Evolutionary conservation across 2,329 filamentous ascomycete genomes (phyloP).

Genomic region (Colletotrichum scovillei): DNA sequence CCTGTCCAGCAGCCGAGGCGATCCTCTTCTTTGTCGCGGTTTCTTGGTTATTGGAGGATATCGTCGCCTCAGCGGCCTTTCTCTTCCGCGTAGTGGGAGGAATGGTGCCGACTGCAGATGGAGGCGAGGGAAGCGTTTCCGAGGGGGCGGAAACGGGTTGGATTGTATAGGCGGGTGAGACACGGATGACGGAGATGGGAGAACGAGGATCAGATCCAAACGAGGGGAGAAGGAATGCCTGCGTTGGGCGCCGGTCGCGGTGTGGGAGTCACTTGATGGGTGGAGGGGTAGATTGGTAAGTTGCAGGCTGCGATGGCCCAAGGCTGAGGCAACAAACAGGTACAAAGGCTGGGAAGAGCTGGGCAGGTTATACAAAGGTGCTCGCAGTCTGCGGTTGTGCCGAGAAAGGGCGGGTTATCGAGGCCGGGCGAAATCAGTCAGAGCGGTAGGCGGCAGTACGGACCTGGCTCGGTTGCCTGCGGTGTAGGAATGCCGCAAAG

Average conservation of each 20-base stretch:
- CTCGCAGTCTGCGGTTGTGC: neutral
- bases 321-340: slow-evolving; percentile 13
- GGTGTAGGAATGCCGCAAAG: neutral
- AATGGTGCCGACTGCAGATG: slow-evolving; percentile 61
- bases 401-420: slow-evolving; percentile 3
- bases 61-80: slow-evolving; percentile 75
- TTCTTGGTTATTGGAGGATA: slow-evolving; percentile 57
- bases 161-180: neutral
- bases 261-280: slow-evolving; percentile 5
- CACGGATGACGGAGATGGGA: neutral
- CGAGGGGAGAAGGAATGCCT: neutral
- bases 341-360: neutral
- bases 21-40: slow-evolving; percentile 63
- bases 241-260: neutral
- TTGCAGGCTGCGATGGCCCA: slow-evolving; percentile 19
- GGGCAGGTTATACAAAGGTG: neutral
- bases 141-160: slow-evolving; percentile 14
- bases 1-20: slow-evolving; percentile 60
- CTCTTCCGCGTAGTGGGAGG: slow-evolving; percentile 69
- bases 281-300: neutral
- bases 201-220: neutral
- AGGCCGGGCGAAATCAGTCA: slow-evolving; percentile 16
- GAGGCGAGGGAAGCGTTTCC: slow-evolving; percentile 32
- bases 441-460: neutral
- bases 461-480: slow-evolving; percentile 7